Percentiles rank a stretch among this genome's conserved stretches.
These are phyloP conservation scores for Pisolithus tinctorius DNA, from an alignment of 768 basidiomycete genomes.

Conservation along the genomic window DNA sequence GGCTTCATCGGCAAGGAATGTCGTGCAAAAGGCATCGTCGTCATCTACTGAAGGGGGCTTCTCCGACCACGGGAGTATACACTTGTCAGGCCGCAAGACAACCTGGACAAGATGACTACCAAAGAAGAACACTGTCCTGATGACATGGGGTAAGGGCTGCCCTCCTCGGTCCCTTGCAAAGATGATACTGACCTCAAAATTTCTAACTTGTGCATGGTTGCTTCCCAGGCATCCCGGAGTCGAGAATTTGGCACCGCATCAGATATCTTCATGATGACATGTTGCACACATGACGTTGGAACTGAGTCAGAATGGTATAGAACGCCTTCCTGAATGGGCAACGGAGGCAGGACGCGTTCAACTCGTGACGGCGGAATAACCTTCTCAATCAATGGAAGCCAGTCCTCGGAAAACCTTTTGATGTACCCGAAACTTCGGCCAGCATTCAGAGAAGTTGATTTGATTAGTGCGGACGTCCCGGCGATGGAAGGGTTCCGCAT, in stretches of 20 bases:
- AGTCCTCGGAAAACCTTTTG: slow-evolving; percentile 12
- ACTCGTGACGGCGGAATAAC: slow-evolving; percentile 4
- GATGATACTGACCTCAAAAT: slow-evolving; percentile 20
- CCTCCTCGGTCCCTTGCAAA: neutral
- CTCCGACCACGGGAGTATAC: slow-evolving; percentile 13
- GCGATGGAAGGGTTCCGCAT: slow-evolving; percentile 21
- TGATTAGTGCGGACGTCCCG: slow-evolving; percentile 14
- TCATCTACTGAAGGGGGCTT: slow-evolving; percentile 3
- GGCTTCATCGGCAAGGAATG: slow-evolving; percentile 19
- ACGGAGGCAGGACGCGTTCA: slow-evolving; percentile 32
- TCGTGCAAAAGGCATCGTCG: slow-evolving; percentile 11
- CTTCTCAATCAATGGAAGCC: slow-evolving; percentile 9
- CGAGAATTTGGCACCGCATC: slow-evolving; percentile 11
- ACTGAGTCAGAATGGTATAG: slow-evolving; percentile 34
- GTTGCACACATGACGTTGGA: slow-evolving; percentile 38
- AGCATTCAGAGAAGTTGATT: neutral
- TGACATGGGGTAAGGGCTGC: neutral
- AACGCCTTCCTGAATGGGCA: slow-evolving; percentile 43
- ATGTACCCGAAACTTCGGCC: neutral
- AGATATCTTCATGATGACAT: slow-evolving; percentile 30
- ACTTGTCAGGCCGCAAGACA: slow-evolving; percentile 12
- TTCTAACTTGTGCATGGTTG: slow-evolving; percentile 18
- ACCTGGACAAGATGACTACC: slow-evolving; percentile 23
- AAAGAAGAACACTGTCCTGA: slow-evolving; percentile 28
- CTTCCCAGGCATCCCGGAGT: slow-evolving; percentile 31